Evolutionary conservation across 1,139 yeast species (phyloP), one percentile per base, ranked within the genome.

Genomic region (Insectozyma bohioensis): DNA sequence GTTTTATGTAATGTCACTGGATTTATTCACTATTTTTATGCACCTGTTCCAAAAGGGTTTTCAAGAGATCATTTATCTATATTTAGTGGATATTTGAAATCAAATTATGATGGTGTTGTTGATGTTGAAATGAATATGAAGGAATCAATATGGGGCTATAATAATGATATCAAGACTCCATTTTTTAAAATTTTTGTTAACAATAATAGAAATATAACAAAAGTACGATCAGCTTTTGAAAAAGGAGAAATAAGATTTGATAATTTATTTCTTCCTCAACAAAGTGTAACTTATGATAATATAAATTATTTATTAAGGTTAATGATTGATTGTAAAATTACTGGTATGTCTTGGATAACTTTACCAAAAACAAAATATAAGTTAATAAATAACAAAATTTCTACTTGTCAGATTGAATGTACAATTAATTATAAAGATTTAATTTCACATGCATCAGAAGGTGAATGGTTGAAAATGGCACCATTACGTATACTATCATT

Each of bases 341-440:
- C 92, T 0, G 99, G 99, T 29, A 92, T 94, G 98, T 85, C 95
- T 16, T 94, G 99, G 99, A 71, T 94, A 26, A 85, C 96, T 0
- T 68, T 92, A 15, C 97, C 97, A 1, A 76, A 72, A 36, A 79
- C 80, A 0, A 83, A 76, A 46, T 94, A 88, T 54, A 47, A 52
- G 1, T 38, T 81, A 38, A 68, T 78, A 5, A 48, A 54, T 1
- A 36, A 53, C 7, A 66, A 62, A 41, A 70, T 80, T 4, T 85
- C 97, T 0, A 75, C 83, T 0, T 86, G 96, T 56, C 99, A 94
- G 56, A 58, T 88, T 24, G 98, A 92, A 61, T 80, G 92, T 30
- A 57, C 68, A 3, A 75, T 92, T 11, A 69, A 82, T 49, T 88
- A 80, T 51, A 62, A 61, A 24, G 82, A 87, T 45, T 59, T 94